Evolutionary conservation across 345 rosid genomes (phyloP), one percentile per base, ranked within the genome.

Genomic region (Cardamine occulta): DNA sequence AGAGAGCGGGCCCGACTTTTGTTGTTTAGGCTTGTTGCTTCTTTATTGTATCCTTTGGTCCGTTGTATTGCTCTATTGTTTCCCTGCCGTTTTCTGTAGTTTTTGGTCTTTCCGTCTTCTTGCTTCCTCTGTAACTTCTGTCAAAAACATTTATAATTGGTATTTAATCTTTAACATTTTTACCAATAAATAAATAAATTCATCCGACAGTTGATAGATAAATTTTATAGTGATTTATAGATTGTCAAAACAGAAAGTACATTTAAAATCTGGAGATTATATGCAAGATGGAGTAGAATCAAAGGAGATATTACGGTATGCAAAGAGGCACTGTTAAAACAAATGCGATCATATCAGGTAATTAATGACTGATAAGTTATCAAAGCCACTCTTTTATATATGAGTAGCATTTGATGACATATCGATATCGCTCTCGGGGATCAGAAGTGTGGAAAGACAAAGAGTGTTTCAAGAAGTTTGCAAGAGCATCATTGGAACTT

Each of bases 281-380:
- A 85, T 81, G 99, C 93, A 49, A 84, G 96, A 64, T 94, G 97
- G 96, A 91, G 86, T 68, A 94, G 86, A 84, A 74, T 84, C 73
- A 88, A 85, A 81, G 97, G 97, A 76, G 96, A 91, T 82, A 90
- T 91, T 31, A 76, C 84, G 56, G 88, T 90, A 89, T 94, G 97
- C 85, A 81, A 89, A 51, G 97, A 94, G 84, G 96, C 97, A 35
- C 85, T 91, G 55, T 80, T 91, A 68, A 94, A 94, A 82, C 99
- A 94, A 90, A 93, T 94, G 74, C 83, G 97, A 79, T 85, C 93
- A 6, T 94, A 89, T 84, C 97, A 94, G 96, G 97, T 13, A 39
- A 37, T 37, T 13, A 39, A 37, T 37, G 52, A 62, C 13, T 35
- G 39, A 35, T 8, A 35, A 35, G 11, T 35, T 8, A 10, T 12